Base-by-base conservation (phyloP, 1,284 basidiomycete genomes). In the Thecaphora thlaspeos region DNA sequence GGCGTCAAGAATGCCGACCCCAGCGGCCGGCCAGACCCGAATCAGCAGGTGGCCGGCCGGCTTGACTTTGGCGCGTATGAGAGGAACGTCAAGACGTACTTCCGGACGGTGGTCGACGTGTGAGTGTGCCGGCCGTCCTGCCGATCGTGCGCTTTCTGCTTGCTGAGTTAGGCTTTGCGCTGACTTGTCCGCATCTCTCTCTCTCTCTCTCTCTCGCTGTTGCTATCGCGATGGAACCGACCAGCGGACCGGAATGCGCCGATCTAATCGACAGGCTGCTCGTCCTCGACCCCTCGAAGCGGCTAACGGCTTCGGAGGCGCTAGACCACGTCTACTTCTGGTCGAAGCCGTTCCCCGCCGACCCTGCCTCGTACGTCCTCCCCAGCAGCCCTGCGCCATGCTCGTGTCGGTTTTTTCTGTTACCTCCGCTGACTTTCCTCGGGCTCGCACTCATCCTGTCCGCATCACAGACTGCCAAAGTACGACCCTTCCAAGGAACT, bases 271-370 rank as follows among this genome's bases (percentile, higher is more conserved):
- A 76, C 46, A 61, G 56, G 24, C 51, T 77, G 30, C 56, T 77
- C 21, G 59, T 68, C 15, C 50, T 77, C 15, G 71, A 77, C 57
- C 75, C 75, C 19, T 51, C 56, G 34, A 70, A 70, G 48, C 60
- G 75, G 28, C 36, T 75, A 21, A 73, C 72, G 11, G 75, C 75
- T 15, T 51, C 63, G 17, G 57, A 71, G 44, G 75, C 75, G 24
- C 56, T 77, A 19, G 61, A 67, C 41, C 74, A 77, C 46, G 54
- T 63, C 21, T 77, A 73, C 73, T 74, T 77, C 44, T 76, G 74
- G 71, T 61, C 46, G 2, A 62, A 68, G 45, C 75, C 75, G 18
- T 76, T 46, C 28, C 73, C 73, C 0, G 74, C 75, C 2, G 73
- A 76, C 49, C 71, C 71, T 14, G 41, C 46, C 15, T 34, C 32